Conservation (phyloP, 2,329 filamentous ascomycete genomes). For the Colletotrichum musicola region DNA sequence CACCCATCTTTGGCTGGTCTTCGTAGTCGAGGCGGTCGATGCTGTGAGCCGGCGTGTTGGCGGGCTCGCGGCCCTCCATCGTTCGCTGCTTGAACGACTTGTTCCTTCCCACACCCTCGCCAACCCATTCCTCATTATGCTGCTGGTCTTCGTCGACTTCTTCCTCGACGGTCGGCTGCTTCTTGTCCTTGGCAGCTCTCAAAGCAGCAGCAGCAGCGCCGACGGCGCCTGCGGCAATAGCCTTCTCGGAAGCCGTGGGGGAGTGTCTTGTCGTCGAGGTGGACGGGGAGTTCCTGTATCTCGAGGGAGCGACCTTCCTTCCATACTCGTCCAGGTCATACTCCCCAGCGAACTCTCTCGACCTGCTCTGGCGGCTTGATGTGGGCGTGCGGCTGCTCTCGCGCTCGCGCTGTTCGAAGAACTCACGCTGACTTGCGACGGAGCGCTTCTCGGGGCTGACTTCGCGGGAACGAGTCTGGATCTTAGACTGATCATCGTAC, state of each 20-base stretch:
- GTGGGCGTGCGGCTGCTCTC: slow-evolving; percentile 52
- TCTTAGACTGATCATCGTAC: slow-evolving; percentile 47
- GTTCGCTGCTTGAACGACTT: slow-evolving; percentile 77
- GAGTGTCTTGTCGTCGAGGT: slow-evolving; percentile 61
- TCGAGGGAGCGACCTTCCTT: slow-evolving; percentile 63
- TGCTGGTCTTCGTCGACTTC: slow-evolving; percentile 49
- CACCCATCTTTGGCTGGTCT: slow-evolving; percentile 69
- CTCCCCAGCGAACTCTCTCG: slow-evolving; percentile 62
- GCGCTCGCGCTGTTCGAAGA: slow-evolving; percentile 55
- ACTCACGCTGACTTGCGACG: slow-evolving; percentile 53
- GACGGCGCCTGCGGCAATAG: slow-evolving; percentile 69
- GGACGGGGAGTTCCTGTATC: slow-evolving; percentile 64
- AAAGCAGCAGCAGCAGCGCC: slow-evolving; percentile 65
- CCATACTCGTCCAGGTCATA: slow-evolving; percentile 71
- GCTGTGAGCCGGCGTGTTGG: slow-evolving; percentile 69
- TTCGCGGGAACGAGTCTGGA: slow-evolving; percentile 48
- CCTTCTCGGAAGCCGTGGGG: slow-evolving; percentile 68
- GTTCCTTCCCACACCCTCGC: slow-evolving; percentile 68
- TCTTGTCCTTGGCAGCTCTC: slow-evolving; percentile 61
- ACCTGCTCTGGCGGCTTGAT: slow-evolving; percentile 53
- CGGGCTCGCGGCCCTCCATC: slow-evolving; percentile 66
- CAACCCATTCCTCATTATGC: slow-evolving; percentile 53
- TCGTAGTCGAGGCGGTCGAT: slow-evolving; percentile 68
- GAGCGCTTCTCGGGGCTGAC: slow-evolving; percentile 58
- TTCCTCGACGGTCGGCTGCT: slow-evolving; percentile 52